A percentile compares a stretch with the other conserved stretches of the same genome.
Conservation (phyloP, 2,329 filamentous ascomycete genomes). For the Gaeumannomyces sp. region DNA sequence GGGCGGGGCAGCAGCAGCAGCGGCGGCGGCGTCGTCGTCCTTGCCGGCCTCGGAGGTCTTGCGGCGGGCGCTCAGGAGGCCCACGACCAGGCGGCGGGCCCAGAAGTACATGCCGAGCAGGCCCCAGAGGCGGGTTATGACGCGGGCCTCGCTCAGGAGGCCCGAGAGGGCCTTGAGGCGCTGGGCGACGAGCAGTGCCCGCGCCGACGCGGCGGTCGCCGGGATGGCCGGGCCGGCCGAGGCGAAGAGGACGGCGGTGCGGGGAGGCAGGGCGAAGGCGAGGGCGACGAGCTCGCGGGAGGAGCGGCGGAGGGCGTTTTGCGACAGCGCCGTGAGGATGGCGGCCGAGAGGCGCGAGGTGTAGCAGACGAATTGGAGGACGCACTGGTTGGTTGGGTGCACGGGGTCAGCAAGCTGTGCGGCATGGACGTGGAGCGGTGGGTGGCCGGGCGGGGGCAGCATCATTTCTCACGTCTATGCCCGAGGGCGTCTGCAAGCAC, state of each 20-base stretch:
- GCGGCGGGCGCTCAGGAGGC: slow-evolving; percentile 22
- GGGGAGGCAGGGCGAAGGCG: slow-evolving; percentile 44
- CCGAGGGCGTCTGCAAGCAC: slow-evolving; percentile 60
- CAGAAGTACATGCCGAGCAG: slow-evolving; percentile 68
- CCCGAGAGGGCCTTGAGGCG: slow-evolving; percentile 55
- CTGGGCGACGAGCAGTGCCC: slow-evolving; percentile 42
- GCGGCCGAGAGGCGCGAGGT: slow-evolving; percentile 49
- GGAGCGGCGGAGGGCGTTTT: slow-evolving; percentile 49
- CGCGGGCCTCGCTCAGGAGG: slow-evolving; percentile 64
- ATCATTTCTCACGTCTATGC: slow-evolving; percentile 46
- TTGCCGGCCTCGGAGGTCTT: slow-evolving; percentile 19
- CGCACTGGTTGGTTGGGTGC: not conserved
- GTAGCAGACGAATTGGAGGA: slow-evolving; percentile 63
- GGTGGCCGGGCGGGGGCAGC: too few species aligned
- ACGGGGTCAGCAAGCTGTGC: not conserved
- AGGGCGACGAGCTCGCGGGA: slow-evolving; percentile 47
- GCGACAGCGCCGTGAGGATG: slow-evolving; percentile 45
- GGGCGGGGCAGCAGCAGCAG: slow-evolving; percentile 35
- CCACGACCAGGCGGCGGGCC: slow-evolving; percentile 44
- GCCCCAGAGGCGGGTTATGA: slow-evolving; percentile 71
- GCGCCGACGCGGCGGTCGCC: slow-evolving; percentile 26
- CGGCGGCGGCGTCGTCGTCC: slow-evolving; percentile 22
- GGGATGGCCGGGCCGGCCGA: slow-evolving; percentile 19
- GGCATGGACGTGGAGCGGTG: not conserved
- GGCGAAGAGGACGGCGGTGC: slow-evolving; percentile 37